These are phyloP conservation scores for Fusarium lateritium DNA, from an alignment of 2,329 filamentous ascomycete genomes.

Conservation along the genomic window DNA sequence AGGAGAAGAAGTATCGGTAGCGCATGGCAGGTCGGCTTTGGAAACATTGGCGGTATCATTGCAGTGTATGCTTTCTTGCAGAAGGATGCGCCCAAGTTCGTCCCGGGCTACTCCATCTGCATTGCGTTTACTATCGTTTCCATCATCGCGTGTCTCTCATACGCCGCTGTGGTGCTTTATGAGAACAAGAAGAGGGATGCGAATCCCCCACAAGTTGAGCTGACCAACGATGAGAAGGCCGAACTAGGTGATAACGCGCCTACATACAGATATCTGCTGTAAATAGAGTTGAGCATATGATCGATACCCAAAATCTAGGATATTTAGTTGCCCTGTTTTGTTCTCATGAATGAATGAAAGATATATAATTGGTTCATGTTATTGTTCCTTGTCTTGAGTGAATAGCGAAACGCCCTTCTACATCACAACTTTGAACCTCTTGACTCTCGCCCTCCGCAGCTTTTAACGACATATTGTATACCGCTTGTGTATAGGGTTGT, in stretches of 20 bases:
- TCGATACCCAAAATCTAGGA: slow-evolving; percentile 11
- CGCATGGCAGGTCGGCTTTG: slow-evolving; percentile 84
- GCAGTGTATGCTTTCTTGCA: slow-evolving; percentile 78
- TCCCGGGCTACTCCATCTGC: slow-evolving; percentile 82
- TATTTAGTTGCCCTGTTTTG: slow-evolving; percentile 5
- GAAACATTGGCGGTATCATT: slow-evolving; percentile 85
- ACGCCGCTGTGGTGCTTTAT: slow-evolving; percentile 69
- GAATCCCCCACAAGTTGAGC: slow-evolving; percentile 55
- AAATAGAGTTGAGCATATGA: slow-evolving; percentile 30
- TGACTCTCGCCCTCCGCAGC: no score
- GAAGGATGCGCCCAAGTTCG: slow-evolving; percentile 78
- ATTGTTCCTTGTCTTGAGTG: no score
- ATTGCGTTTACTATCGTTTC: slow-evolving; percentile 81
- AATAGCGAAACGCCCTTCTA: no score
- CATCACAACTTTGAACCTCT: no score
- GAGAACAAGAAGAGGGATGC: slow-evolving; percentile 74
- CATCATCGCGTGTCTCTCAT: slow-evolving; percentile 71
- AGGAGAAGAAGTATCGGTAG: slow-evolving; percentile 78
- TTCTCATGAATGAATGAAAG: slow-evolving; percentile 32
- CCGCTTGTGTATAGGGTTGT: no score
- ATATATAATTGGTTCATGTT: background rate
- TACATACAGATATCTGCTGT: slow-evolving; percentile 72
- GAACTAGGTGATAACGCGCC: slow-evolving; percentile 72
- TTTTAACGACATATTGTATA: no score
- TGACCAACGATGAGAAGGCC: slow-evolving; percentile 74